Evolutionary conservation across 2,329 filamentous ascomycete genomes (phyloP), one percentile per base, ranked within the genome.

Genomic region (Aspergillus brunneoviolaceus): DNA sequence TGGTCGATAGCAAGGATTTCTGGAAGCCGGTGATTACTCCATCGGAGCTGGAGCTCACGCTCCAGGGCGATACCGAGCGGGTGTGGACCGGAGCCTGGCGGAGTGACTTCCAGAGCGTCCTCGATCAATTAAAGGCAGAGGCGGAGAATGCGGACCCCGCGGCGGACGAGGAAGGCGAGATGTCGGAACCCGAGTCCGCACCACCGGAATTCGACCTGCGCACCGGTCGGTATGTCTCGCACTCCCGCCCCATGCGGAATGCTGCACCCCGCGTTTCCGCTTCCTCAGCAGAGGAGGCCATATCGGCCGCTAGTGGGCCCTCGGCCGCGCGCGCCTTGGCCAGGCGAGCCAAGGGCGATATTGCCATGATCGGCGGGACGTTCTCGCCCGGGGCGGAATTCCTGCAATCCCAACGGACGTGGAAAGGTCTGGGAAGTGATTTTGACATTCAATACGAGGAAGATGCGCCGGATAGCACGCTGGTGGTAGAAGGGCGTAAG

Each of bases 1-100:
- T 98, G 54, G 86, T 99, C 4, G 94, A 97, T 68, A 92, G 92
- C 64, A 89, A 90, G 60, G 90, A 90, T 6, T 96, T 96, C 72
- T 98, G 89, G 84, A 86, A 87, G 68, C 92, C 93, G 0, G 88
- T 98, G 10, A 87, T 98, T 47, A 99, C 95, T n/a, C 94, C 94
- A 0, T 98, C 96, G 73, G 95, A 99, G 81, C 80, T 98, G 58
- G 87, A 87, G 56, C 79, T 96, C 51, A 91, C 91, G 4, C 77
- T 99, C 62, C 82, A 86, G 76, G 82, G 84, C 14, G 93, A 96
- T 70, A 84, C 87, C 33, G 86, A 89, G 70, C 84, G 94, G 60
- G 80, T 93, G 0, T 97, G 94, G 92, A 91, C 89, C 0, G 89
- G 90, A 0, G 87, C 90, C 67, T 98, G 95, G 95, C 89, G 89